Evolutionary conservation across 1,284 basidiomycete species (phyloP), one percentile per base, ranked within the genome.

Genomic region (Cryptococcus sp.): DNA sequence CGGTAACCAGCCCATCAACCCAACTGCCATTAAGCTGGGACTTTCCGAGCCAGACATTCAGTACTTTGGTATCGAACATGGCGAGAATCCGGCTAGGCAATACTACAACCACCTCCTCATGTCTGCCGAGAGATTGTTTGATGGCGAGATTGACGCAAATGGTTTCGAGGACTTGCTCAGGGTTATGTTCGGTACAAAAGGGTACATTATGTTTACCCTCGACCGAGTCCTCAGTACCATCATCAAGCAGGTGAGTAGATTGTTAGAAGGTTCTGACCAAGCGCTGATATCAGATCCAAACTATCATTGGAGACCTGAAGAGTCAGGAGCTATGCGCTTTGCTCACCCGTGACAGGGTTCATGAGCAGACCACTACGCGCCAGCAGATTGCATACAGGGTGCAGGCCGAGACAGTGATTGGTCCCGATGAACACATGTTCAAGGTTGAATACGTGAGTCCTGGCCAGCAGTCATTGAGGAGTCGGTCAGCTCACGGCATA

Each of bases 151-250:
- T 57, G 94, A 98, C 74, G 87, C 87, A 66, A 78, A 81, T 25
- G 84, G 85, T 18, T 98, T 91, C 67, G 96, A 98, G 72, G 94
- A 98, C 71, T 88, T 91, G 63, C 85, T 96, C 81, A 79, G 96
- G 54, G 91, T 89, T 83, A 93, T 98, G 81, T 98, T 94, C 78
- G 90, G 91, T 31, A 93, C 86, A 60, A 88, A 91, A 80, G 92
- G 91, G 63, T 94, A 89, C 72, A 86, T 86, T 66, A 83, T 89
- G 66, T 96, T 94, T 70, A 96, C 92, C 0, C 77, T 96, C n/a
- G 92, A 97, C 77, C 91, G 94, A 72, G 80, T 94, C 46, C 83
- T 94, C 49, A 87, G 86, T 2, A 81, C 83, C n/a, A 81, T 91
- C 63, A 85, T 91, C 75, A 96, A 88, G 72, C 91, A 87, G 79